Percentiles rank a stretch among this genome's conserved stretches.
Evolutionary conservation across 116 monocot species (phyloP).

Genomic region (Cymodocea nodosa): DNA sequence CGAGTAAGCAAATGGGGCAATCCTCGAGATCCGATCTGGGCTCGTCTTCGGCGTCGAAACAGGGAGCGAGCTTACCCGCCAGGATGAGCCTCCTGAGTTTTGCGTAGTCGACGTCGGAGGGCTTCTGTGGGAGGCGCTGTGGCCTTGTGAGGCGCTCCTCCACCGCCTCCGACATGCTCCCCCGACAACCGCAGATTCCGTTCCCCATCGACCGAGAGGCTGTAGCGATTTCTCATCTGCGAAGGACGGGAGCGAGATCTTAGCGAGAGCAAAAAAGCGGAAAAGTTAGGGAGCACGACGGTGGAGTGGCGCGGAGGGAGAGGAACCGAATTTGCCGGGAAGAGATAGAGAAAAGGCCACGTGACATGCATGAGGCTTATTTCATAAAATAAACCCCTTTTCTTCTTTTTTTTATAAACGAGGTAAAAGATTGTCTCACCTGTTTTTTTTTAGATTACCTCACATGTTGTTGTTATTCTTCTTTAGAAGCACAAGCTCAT

Average conservation of each 20-base stretch:
- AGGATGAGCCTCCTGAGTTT: slow-evolving; percentile 39
- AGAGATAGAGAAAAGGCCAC: background rate
- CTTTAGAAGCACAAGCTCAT: no score
- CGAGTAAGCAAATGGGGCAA: slow-evolving; percentile 60
- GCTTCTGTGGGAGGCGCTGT: slow-evolving; percentile 23
- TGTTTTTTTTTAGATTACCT: no score
- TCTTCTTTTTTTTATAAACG: background rate
- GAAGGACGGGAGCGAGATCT: background rate
- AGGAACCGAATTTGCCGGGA: slow-evolving; percentile 6
- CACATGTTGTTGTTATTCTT: no score
- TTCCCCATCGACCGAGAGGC: slow-evolving; percentile 25
- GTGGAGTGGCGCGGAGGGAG: background rate
- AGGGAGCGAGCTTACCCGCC: slow-evolving; percentile 39
- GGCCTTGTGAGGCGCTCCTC: slow-evolving; percentile 43
- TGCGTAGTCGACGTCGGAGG: slow-evolving; percentile 34
- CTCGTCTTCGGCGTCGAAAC: slow-evolving; percentile 43
- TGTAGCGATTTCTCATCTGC: background rate
- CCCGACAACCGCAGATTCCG: slow-evolving; percentile 10
- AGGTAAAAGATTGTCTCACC: no score
- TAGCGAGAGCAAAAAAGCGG: background rate
- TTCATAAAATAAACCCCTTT: background rate
- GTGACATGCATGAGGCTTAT: no score
- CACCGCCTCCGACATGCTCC: slow-evolving; percentile 7
- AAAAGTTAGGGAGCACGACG: background rate
- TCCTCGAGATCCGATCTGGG: slow-evolving; percentile 31